These are phyloP conservation scores for Cetradonia linearis DNA, from an alignment of 495 filamentous ascomycete genomes.

Conservation along the genomic window DNA sequence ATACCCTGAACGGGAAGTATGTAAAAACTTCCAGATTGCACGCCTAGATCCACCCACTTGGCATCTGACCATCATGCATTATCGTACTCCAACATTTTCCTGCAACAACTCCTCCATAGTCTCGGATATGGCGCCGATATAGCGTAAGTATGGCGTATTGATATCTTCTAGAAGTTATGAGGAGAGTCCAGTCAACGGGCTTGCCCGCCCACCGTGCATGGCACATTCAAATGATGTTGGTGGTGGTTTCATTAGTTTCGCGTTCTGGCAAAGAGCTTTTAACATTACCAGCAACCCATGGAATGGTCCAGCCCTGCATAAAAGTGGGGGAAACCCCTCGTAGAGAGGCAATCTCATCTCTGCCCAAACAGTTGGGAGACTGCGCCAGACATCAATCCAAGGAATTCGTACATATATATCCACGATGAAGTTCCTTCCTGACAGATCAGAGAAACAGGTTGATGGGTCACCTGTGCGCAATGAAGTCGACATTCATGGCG, in stretches of 20 bases:
- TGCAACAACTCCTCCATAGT: neutral
- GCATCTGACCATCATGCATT: neutral
- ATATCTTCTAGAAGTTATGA: neutral
- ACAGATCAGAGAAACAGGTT: slow-evolving; percentile 6
- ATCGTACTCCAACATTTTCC: neutral
- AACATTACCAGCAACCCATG: neutral
- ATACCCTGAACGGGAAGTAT: too few relatives aligned
- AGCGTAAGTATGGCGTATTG: neutral
- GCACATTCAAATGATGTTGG: neutral
- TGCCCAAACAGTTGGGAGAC: neutral
- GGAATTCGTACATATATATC: neutral
- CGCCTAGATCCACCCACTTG: neutral
- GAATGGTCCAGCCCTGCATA: neutral
- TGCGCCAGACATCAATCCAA: neutral
- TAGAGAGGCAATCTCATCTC: neutral
- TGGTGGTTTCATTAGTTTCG: neutral
- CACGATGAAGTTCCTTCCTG: slow-evolving; percentile 16
- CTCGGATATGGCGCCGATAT: neutral
- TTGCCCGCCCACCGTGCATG: neutral
- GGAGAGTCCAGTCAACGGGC: neutral
- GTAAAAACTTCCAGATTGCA: neutral
- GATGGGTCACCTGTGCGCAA: slow-evolving; percentile 17
- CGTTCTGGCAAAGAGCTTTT: neutral
- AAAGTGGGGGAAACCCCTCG: neutral
- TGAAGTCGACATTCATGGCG: slow-evolving; percentile 20